A percentile compares a stretch with the other conserved stretches of the same genome.
Conservation (phyloP, 2,329 filamentous ascomycete genomes). For the Diaporthe longicolla region DNA sequence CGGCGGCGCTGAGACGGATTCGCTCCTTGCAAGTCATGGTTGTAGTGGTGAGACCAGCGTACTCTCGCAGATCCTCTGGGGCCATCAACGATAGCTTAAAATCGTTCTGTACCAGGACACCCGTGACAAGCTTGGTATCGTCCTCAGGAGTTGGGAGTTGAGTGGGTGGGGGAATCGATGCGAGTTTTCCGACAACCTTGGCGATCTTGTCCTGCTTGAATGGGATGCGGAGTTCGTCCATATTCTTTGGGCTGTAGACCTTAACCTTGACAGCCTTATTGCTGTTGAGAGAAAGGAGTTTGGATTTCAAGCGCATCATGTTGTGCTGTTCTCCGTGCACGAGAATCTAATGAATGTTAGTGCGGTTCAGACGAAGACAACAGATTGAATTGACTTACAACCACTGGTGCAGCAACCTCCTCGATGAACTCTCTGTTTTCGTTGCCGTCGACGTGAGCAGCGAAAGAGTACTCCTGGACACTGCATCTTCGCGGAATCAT, state of each 20-base stretch:
- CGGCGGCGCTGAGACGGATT: conserved; percentile 87
- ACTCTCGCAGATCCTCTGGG: conserved; percentile 94
- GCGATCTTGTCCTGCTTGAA: conserved; percentile 96
- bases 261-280: conserved; percentile 87
- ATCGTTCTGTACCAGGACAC: conserved; percentile 96
- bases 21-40: conserved; percentile 94
- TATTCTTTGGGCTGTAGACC: conserved; percentile 94
- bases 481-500: conserved; percentile 95
- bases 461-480: conserved; percentile 94
- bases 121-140: conserved; percentile 76
- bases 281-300: conserved; percentile 91
- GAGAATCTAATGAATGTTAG: conserved; percentile 74
- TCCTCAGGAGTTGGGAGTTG: conserved; percentile 51
- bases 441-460: conserved; percentile 94
- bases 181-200: conserved; percentile 95
- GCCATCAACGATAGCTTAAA: conserved; percentile 98
- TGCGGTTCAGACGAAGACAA: background rate
- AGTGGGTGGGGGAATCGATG: conserved; percentile 80
- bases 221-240: conserved; percentile 93
- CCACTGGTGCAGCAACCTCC: conserved; percentile 90
- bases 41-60: conserved; percentile 95
- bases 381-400: conserved; percentile 71
- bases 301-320: conserved; percentile 97
- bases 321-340: conserved; percentile 98
- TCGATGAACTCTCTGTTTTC: conserved; percentile 98